Base-by-base conservation (phyloP, 495 filamentous ascomycete genomes). In the Clavariopsis aquatica region DNA sequence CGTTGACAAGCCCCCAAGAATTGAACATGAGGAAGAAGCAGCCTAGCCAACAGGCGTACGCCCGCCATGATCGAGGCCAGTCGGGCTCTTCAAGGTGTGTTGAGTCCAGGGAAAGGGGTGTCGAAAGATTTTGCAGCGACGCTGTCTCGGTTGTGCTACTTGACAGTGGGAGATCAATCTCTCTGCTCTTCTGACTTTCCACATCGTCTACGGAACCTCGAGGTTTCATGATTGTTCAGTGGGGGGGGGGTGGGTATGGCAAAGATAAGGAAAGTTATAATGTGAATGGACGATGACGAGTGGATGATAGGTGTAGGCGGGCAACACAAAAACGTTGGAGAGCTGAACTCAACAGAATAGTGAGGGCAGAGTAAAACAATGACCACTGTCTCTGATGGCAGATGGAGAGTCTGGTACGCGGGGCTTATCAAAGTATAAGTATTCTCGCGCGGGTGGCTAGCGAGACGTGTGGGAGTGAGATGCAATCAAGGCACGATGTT, bases 1-100 rank as follows among this genome's bases (percentile, higher is more conserved):
- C 72, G 49, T 78, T 77, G 24, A 79, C 74, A 7, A 73, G 45
- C 24, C 72, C 71, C 78, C 78, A 80, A 57, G 73, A 74, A 46
- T 78, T 78, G 62, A 75, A 78, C 78, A 80, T 80, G 10, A 76
- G 73, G 54, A 75, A 72, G 60, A 78, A 80, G 24, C 78, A 77
- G 2, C 71, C 74, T 7, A 78, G 53, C 41, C 75, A 69, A 49
- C 71, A 73, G 19, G 66, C 49, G 49, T 78, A 78, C 7, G 78
- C 69, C 34, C 71, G 60, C 74, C 74, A 79, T 36, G 58, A 65
- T 19, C 58, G 65, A 9, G 78, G 78, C 78, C 78, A 79, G 7
- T 52, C 66, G n/a, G 71, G 70, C 49, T 75, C 70, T 26, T 56
- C 17, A 10, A 4, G 19, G 17, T 27, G 31, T 26, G 27, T n/a